Percentiles rank a stretch among this genome's conserved stretches.
Conservation (phyloP, 768 basidiomycete species). For the Pulveroboletus sp. region DNA sequence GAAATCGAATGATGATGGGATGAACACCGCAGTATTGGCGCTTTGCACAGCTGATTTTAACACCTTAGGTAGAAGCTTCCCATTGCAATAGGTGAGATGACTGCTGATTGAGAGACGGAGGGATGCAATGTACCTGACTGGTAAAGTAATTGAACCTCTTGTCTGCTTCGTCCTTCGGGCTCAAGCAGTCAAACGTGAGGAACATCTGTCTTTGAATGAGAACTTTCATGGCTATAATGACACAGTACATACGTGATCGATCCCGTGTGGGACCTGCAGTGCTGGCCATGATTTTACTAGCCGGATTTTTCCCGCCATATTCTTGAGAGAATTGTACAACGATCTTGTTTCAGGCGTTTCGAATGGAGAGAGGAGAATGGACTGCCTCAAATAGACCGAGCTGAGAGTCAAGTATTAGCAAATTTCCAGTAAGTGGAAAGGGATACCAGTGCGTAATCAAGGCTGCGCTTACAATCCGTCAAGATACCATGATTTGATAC, state of each 20-base stretch:
- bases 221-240: background rate
- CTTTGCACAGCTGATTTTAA: slow-evolving; percentile 94
- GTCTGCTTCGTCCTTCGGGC: slow-evolving; percentile 77
- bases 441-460: slow-evolving; percentile 61
- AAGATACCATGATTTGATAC: slow-evolving; percentile 97
- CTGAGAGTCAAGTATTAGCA: slow-evolving; percentile 36
- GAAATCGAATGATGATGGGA: slow-evolving; percentile 97
- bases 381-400: slow-evolving; percentile 83
- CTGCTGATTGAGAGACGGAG: background rate
- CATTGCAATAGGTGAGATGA: background rate
- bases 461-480: slow-evolving; percentile 78
- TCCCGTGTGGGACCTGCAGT: slow-evolving; percentile 75
- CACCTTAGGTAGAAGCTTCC: slow-evolving; percentile 75
- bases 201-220: slow-evolving; percentile 51
- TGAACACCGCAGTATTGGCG: slow-evolving; percentile 80
- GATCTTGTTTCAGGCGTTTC: slow-evolving; percentile 87
- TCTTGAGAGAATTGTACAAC: slow-evolving; percentile 77
- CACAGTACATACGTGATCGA: slow-evolving; percentile 63
- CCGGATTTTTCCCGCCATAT: slow-evolving; percentile 81
- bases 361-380: slow-evolving; percentile 81
- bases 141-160: slow-evolving; percentile 87
- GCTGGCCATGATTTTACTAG: slow-evolving; percentile 69
- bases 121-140: slow-evolving; percentile 56
- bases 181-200: slow-evolving; percentile 67
- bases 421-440: slow-evolving; percentile 41